Conservation (phyloP, 306 rosid genomes). For the Lathyrus oleraceus region DNA sequence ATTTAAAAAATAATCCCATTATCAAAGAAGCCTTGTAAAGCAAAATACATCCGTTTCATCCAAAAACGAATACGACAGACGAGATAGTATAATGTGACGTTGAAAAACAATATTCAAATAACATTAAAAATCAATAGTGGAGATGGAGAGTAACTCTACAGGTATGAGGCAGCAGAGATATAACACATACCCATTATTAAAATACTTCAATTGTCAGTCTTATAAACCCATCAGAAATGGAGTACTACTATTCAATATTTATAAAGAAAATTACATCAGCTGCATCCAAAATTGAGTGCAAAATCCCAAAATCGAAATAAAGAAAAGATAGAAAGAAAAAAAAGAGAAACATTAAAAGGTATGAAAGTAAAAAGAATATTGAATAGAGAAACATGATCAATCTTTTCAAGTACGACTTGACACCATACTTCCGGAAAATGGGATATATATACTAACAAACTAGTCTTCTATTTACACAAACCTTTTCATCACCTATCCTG, state of each 20-base stretch:
- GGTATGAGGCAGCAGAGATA: neutral
- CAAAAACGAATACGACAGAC: neutral
- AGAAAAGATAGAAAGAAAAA: neutral
- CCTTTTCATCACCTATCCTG: constrained; percentile 48
- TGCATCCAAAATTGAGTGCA: constrained; percentile 35
- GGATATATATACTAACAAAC: constrained; percentile 45
- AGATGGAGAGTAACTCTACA: neutral
- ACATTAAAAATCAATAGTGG: neutral
- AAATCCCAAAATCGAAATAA: constrained; percentile 12
- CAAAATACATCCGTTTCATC: neutral
- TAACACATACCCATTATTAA: neutral
- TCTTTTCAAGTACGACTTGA: constrained; percentile 41
- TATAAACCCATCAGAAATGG: constrained; percentile 25
- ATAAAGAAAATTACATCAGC: constrained; percentile 32
- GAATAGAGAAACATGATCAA: constrained; percentile 41
- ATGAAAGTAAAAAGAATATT: constrained; percentile 40
- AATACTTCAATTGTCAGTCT: constrained; percentile 12
- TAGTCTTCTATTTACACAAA: constrained; percentile 77
- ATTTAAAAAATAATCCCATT: neutral
- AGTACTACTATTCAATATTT: constrained; percentile 21
- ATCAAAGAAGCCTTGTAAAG: neutral
- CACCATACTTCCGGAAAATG: constrained; percentile 9
- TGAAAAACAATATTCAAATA: neutral
- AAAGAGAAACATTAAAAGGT: constrained; percentile 9
- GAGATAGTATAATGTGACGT: neutral